A percentile compares a stretch with the other conserved stretches of the same genome.
Conservation (phyloP, 2,329 filamentous ascomycete species). For the Periglandula ipomoeae region DNA sequence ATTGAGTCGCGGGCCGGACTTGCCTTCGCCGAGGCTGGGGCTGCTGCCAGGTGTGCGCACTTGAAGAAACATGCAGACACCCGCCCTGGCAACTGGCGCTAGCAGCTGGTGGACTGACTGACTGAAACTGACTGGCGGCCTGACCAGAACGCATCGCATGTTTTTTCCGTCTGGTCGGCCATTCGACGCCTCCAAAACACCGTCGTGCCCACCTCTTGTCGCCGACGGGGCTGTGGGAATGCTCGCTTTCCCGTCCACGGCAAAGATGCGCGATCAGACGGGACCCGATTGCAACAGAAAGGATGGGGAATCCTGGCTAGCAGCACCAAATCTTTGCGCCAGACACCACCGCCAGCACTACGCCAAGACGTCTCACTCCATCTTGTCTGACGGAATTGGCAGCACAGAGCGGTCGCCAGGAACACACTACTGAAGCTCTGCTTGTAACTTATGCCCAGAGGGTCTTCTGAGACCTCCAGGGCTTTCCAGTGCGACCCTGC, state of each 20-base stretch:
- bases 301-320: constrained; percentile 1
- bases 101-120: no score
- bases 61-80: no score
- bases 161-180: not conserved
- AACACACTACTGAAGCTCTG: no score
- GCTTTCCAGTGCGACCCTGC: no score
- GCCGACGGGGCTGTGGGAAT: not conserved
- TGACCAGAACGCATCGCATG: not conserved
- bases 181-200: not conserved
- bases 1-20: not conserved
- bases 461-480: no score
- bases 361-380: no score
- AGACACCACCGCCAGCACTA: not conserved
- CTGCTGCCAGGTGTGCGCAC: not conserved
- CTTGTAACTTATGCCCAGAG: no score
- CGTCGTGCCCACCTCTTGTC: not conserved
- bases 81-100: no score
- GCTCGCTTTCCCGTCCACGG: not conserved
- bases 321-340: not conserved
- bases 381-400: no score
- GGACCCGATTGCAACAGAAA: not conserved
- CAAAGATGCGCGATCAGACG: not conserved
- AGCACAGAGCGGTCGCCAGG: no score
- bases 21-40: not conserved
- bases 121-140: not conserved